Evolutionary conservation across 2,329 filamentous ascomycete genomes (phyloP).

Genomic region (Aspergillus felis): DNA sequence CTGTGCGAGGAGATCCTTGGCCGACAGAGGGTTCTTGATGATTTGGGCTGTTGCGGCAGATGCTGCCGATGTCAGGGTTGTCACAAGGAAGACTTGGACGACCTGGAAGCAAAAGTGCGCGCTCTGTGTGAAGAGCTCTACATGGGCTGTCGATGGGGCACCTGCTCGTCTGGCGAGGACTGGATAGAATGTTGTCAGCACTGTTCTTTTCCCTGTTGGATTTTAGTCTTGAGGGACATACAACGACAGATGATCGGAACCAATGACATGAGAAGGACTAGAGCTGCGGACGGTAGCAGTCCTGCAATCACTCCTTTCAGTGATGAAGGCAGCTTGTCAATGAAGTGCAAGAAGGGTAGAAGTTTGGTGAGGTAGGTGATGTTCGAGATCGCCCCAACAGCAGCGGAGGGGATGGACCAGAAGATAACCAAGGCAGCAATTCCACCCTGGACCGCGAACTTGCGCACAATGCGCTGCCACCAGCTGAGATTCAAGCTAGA

Average conservation of each 20-base stretch:
- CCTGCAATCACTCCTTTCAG: slow-evolving; percentile 80
- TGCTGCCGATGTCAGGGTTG: slow-evolving; percentile 77
- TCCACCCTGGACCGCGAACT: slow-evolving; percentile 64
- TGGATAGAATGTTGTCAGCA: slow-evolving; percentile 27
- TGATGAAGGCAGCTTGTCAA: slow-evolving; percentile 63
- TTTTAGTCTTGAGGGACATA: slow-evolving; percentile 38
- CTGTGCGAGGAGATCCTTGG: slow-evolving; percentile 63
- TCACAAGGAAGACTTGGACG: slow-evolving; percentile 85
- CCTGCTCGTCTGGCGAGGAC: slow-evolving; percentile 75
- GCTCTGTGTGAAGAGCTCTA: slow-evolving; percentile 86
- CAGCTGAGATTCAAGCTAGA: slow-evolving; percentile 72
- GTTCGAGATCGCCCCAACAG: slow-evolving; percentile 86
- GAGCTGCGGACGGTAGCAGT: slow-evolving; percentile 71
- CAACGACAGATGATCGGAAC: slow-evolving; percentile 77
- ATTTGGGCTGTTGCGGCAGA: slow-evolving; percentile 66
- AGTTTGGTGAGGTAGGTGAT: slow-evolving; percentile 60
- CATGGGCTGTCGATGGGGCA: slow-evolving; percentile 71
- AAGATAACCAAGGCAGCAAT: slow-evolving; percentile 79
- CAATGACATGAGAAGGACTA: slow-evolving; percentile 81
- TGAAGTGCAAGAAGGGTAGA: slow-evolving; percentile 65
- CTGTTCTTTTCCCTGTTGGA: neutral
- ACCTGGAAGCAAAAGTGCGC: slow-evolving; percentile 73
- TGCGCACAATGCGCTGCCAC: slow-evolving; percentile 75
- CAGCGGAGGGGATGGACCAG: slow-evolving; percentile 71
- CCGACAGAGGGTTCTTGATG: slow-evolving; percentile 58